Evolutionary conservation across 2,329 filamentous ascomycete species (phyloP).

Genomic region (Diaporthe vexans): DNA sequence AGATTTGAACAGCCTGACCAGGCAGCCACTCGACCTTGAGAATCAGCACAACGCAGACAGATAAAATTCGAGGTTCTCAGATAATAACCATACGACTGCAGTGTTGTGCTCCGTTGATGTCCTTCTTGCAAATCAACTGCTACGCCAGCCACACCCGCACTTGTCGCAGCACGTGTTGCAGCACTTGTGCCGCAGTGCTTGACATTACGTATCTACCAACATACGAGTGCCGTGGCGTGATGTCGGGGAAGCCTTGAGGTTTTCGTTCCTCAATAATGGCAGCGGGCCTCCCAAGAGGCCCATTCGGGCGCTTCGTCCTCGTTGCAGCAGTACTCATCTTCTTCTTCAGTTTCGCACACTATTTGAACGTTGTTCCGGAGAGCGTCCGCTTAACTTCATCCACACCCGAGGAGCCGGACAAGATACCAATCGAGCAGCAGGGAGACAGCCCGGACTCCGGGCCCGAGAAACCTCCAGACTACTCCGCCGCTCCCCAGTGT

Average conservation of each 20-base stretch:
- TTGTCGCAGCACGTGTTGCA: not conserved
- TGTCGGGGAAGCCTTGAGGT: not conserved
- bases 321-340: conserved; percentile 9
- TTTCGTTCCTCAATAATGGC: not conserved
- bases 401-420: not conserved
- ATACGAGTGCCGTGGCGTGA: not conserved
- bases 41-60: not conserved
- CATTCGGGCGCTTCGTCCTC: conserved; percentile 15
- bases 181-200: not conserved
- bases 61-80: not conserved
- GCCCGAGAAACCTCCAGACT: not conserved
- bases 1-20: not conserved
- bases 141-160: not conserved
- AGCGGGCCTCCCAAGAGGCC: conserved; percentile 29
- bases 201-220: not conserved
- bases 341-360: conserved; percentile 11
- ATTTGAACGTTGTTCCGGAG: not conserved
- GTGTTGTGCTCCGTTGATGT: not conserved
- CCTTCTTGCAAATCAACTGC: not conserved
- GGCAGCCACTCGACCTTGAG: not conserved
- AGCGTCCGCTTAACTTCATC: conserved; percentile 4
- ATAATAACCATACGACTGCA: not conserved
- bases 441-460: not conserved
- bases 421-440: conserved; percentile 9
- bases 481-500: not conserved